phyloP scores from a whole-genome alignment of 192 early-diverging fungal genomes.

The Allomyces macrogynus region DNA sequence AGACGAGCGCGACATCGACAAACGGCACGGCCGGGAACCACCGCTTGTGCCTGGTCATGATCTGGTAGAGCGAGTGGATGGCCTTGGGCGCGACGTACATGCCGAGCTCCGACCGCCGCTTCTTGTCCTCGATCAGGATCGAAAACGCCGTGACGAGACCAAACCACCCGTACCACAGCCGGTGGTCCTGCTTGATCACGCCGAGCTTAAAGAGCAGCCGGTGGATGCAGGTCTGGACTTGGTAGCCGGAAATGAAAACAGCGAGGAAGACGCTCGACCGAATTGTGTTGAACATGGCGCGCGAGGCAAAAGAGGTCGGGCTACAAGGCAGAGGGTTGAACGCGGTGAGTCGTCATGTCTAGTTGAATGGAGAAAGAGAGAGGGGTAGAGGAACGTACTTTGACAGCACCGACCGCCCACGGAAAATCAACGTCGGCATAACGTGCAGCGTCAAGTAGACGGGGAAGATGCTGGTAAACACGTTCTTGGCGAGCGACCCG shows the following conservation, averaged over 20 bases:
- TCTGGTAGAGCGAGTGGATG: neutral
- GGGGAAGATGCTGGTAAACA: neutral
- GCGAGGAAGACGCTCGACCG: conserved; percentile 1
- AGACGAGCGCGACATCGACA: neutral
- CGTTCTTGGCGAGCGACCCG: neutral
- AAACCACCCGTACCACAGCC: neutral
- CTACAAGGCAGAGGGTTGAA: neutral
- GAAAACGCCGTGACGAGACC: neutral
- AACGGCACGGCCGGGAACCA: neutral
- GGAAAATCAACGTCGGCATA: neutral
- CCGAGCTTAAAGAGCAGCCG: neutral
- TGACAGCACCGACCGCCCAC: neutral
- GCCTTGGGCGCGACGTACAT: neutral
- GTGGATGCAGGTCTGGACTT: neutral
- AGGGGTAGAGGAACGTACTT: neutral
- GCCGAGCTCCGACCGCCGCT: conserved; percentile 1
- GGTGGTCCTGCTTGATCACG: neutral
- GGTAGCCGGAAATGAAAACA: neutral
- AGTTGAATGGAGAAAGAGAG: neutral
- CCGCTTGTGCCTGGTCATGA: neutral
- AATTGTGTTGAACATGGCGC: neutral
- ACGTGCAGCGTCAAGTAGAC: conserved; percentile 1
- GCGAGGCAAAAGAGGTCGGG: neutral
- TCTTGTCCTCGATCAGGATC: conserved; percentile 3
- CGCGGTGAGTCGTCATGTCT: neutral